phyloP scores from a whole-genome alignment of 2,329 filamentous ascomycete species.

The Chrysoporthe austroafricana region DNA sequence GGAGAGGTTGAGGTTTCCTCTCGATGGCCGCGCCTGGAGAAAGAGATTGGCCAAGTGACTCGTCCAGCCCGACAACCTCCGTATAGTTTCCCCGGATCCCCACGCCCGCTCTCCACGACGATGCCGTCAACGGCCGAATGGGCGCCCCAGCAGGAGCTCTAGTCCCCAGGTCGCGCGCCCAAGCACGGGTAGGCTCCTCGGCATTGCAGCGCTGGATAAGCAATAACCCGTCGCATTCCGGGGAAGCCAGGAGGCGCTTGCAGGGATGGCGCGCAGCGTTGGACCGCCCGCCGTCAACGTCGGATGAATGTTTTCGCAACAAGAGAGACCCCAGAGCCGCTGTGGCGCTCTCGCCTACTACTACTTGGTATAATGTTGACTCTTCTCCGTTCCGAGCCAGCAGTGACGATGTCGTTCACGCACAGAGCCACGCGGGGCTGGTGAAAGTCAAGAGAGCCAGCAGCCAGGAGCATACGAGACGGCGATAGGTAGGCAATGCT shows the following conservation, averaged over 20 bases:
- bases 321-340: background rate
- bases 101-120: background rate
- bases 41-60: background rate
- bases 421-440: no score
- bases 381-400: no score
- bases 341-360: background rate
- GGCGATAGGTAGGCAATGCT: background rate
- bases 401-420: no score
- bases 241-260: background rate
- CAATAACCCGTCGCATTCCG: conserved; percentile 25
- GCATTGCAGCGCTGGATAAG: conserved; percentile 22
- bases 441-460: no score
- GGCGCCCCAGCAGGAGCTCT: background rate
- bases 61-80: conserved; percentile 8
- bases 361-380: no score
- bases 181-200: conserved; percentile 21
- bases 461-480: no score
- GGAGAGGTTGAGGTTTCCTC: background rate
- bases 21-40: background rate
- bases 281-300: conserved; percentile 7
- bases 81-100: conserved; percentile 9
- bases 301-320: conserved; percentile 26
- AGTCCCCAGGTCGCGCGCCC: background rate
- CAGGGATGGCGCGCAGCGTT: background rate
- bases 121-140: conserved; percentile 15